phyloP scores from a whole-genome alignment of 2,329 filamentous ascomycete genomes.

The Achaetomium macrosporum region DNA sequence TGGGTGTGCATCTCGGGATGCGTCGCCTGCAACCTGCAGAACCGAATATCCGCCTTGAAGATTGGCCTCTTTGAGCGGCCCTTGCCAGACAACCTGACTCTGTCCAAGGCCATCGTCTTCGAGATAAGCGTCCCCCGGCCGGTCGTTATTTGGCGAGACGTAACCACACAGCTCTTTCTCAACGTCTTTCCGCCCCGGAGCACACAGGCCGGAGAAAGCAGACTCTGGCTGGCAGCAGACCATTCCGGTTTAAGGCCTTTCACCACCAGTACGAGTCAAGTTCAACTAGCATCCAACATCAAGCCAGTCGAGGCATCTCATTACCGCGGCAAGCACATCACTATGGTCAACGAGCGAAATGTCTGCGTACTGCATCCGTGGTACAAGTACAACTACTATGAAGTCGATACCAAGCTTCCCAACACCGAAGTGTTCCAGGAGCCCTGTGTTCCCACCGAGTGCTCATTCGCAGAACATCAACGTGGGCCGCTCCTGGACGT shows the following conservation, averaged over 20 bases:
- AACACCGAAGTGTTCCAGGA: neutral
- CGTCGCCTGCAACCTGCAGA: neutral
- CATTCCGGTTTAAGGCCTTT: slow-evolving; percentile 3
- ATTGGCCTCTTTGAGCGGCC: slow-evolving; percentile 14
- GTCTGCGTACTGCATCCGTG: slow-evolving; percentile 11
- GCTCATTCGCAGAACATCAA: slow-evolving; percentile 17
- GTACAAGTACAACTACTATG: slow-evolving; percentile 12
- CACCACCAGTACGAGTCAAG: neutral
- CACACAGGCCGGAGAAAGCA: neutral
- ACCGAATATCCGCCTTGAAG: neutral
- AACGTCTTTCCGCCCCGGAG: neutral
- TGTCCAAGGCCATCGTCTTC: slow-evolving; percentile 9
- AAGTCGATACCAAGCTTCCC: neutral
- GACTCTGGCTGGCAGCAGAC: neutral
- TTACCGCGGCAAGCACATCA: slow-evolving; percentile 16
- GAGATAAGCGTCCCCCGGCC: slow-evolving; percentile 13
- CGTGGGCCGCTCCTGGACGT: neutral
- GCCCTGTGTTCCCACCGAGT: slow-evolving; percentile 4
- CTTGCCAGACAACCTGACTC: neutral
- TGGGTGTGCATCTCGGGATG: neutral
- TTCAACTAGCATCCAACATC: slow-evolving; percentile 13
- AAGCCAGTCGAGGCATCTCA: slow-evolving; percentile 18
- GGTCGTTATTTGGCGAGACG: slow-evolving; percentile 9
- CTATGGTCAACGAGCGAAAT: neutral
- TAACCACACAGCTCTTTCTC: slow-evolving; percentile 4